These are phyloP conservation scores for Pontederia paniculata DNA, from an alignment of 176 grass and related monocot species.

Conservation along the genomic window DNA sequence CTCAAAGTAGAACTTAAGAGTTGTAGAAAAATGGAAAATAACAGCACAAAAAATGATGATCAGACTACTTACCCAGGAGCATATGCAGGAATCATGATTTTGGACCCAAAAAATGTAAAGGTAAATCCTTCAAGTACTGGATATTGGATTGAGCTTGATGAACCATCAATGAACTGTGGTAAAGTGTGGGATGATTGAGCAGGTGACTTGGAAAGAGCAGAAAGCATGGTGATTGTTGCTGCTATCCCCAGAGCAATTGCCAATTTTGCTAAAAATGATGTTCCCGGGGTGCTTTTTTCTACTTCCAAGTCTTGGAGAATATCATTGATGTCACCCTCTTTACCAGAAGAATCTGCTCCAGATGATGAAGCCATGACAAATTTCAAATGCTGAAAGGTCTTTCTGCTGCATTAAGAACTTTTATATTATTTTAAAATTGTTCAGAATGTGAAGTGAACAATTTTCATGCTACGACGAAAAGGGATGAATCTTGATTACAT, in stretches of 20 bases:
- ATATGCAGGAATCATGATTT: constrained; percentile 52
- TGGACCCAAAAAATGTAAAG: constrained; percentile 54
- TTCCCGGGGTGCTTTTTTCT: constrained; percentile 16
- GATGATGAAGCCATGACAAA: constrained; percentile 14
- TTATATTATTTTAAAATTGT: background rate
- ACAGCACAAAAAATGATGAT: background rate
- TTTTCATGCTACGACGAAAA: too few species aligned
- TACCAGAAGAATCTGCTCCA: constrained; percentile 28
- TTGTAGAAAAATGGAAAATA: background rate
- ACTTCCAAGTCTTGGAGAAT: constrained; percentile 34
- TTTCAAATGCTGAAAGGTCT: constrained; percentile 18
- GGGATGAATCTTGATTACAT: too few species aligned
- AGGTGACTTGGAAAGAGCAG: constrained; percentile 32
- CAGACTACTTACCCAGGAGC: constrained; percentile 58
- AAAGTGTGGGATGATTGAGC: constrained; percentile 43
- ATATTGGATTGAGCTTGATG: constrained; percentile 30
- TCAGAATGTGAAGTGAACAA: too few species aligned
- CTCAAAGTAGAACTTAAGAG: background rate
- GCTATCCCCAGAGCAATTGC: constrained; percentile 50
- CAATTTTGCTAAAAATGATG: constrained; percentile 50
- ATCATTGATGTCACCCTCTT: constrained; percentile 28
- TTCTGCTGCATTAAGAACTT: constrained; percentile 17
- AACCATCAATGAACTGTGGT: constrained; percentile 49
- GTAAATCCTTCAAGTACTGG: constrained; percentile 32
- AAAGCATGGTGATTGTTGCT: constrained; percentile 39